A percentile compares a stretch with the other conserved stretches of the same genome.
Evolutionary conservation across 257 asterid species (phyloP).

Genomic region (Solanum bukasovii): DNA sequence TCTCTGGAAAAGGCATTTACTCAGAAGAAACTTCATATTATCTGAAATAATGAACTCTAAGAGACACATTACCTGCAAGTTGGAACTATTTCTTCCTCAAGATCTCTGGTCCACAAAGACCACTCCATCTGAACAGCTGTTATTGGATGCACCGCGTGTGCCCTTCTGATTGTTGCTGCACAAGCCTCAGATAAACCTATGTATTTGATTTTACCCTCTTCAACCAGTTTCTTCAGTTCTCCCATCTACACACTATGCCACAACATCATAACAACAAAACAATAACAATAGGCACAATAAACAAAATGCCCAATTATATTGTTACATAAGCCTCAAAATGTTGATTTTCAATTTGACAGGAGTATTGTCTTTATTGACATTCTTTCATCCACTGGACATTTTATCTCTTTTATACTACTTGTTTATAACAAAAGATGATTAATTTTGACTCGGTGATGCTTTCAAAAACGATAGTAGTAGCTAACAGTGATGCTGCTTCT

Average conservation of each 20-base stretch:
- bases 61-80: slow-evolving; percentile 17
- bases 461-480: background rate
- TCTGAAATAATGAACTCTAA: background rate
- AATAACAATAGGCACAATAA: background rate
- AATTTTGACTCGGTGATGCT: background rate
- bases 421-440: background rate
- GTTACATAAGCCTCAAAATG: slow-evolving; percentile 10
- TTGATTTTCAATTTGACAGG: background rate
- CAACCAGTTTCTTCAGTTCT: slow-evolving; percentile 21
- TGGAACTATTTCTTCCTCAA: slow-evolving; percentile 17
- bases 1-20: slow-evolving; percentile 3
- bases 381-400: background rate
- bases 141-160: slow-evolving; percentile 24
- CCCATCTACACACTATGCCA: slow-evolving; percentile 9
- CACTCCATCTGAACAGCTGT: slow-evolving; percentile 27
- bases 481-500: background rate
- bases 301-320: background rate
- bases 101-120: slow-evolving; percentile 24
- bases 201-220: slow-evolving; percentile 26
- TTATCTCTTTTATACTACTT: background rate
- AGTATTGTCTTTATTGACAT: background rate
- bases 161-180: slow-evolving; percentile 23
- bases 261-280: background rate
- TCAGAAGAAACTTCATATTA: background rate
- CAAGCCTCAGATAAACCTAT: slow-evolving; percentile 26